Conservation (phyloP, 2,329 filamentous ascomycete species). For the Lasiodiplodia theobromae region DNA sequence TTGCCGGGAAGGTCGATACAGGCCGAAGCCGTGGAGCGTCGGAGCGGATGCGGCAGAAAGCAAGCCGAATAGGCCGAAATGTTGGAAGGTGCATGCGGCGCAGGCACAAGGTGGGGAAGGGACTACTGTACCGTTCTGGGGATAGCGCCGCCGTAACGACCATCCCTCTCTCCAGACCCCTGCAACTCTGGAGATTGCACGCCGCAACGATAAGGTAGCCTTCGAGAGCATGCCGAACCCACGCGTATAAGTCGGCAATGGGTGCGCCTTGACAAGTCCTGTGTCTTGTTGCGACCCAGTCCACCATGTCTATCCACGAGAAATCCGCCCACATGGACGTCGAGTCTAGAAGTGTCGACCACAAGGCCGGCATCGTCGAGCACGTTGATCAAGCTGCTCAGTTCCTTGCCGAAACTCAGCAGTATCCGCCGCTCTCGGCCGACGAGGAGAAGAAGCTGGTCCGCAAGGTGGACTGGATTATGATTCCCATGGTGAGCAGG, state of each 20-base stretch:
- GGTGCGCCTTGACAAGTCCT: background rate
- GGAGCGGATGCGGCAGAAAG: background rate
- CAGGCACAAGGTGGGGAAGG: background rate
- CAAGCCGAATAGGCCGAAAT: background rate
- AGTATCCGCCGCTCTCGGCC: conserved; percentile 35
- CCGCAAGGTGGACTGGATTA: conserved; percentile 26
- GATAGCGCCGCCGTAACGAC: conserved; percentile 17
- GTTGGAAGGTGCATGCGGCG: conserved; percentile 15
- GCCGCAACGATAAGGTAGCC: background rate
- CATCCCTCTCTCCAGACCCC: conserved; percentile 10
- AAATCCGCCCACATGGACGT: conserved; percentile 11
- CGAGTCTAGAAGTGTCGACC: conserved; percentile 3
- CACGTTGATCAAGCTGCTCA: conserved; percentile 38
- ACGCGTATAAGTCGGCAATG: background rate
- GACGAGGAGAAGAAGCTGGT: conserved; percentile 37
- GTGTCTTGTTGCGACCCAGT: background rate
- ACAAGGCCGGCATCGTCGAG: conserved; percentile 16
- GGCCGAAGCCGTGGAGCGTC: background rate
- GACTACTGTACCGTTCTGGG: background rate
- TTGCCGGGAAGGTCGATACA: conserved; percentile 1
- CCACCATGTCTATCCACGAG: background rate
- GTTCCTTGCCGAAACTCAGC: conserved; percentile 35
- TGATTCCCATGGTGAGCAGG: conserved; percentile 27
- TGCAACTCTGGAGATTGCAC: conserved; percentile 1
- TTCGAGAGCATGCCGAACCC: background rate